phyloP scores from a whole-genome alignment of 345 rosid genomes.

The Nasturtium officinale region DNA sequence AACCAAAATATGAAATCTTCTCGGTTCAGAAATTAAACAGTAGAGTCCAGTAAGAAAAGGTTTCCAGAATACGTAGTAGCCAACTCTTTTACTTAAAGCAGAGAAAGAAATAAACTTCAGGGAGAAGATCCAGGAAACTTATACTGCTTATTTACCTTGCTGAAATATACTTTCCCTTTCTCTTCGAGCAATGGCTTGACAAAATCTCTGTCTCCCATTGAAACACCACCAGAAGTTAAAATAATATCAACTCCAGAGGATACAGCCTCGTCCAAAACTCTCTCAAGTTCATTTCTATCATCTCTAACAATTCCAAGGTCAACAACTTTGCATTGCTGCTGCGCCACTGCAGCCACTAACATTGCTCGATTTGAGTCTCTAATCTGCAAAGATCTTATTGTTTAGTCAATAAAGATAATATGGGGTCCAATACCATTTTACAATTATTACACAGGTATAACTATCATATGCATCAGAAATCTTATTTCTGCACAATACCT shows the following conservation, averaged over 20 bases:
- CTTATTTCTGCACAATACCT: conserved; percentile 55
- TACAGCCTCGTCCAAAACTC: conserved; percentile 59
- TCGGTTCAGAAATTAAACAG: conserved; percentile 11
- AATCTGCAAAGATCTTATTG: conserved; percentile 58
- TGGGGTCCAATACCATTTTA: conserved; percentile 12
- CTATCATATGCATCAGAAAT: conserved; percentile 15
- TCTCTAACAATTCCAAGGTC: conserved; percentile 89
- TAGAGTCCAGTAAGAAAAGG: background rate
- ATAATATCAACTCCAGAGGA: conserved; percentile 74
- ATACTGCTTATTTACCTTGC: conserved; percentile 56
- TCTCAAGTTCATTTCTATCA: conserved; percentile 70
- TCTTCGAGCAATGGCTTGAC: conserved; percentile 79
- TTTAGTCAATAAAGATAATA: conserved; percentile 30
- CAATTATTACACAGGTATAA: background rate
- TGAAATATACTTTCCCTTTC: conserved; percentile 72
- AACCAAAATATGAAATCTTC: conserved; percentile 7
- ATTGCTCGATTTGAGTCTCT: conserved; percentile 96
- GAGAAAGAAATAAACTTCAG: conserved; percentile 7
- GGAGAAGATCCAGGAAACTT: background rate
- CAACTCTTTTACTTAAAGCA: conserved; percentile 2
- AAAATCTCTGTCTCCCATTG: conserved; percentile 98
- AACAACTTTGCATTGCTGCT: conserved; percentile 75
- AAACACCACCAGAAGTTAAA: conserved; percentile 95
- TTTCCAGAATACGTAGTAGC: background rate
- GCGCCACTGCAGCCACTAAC: conserved; percentile 79